Evolutionary conservation across 148 eudicot genomes (phyloP), one percentile per base, ranked within the genome.

Genomic region (Pouteria glomerata): DNA sequence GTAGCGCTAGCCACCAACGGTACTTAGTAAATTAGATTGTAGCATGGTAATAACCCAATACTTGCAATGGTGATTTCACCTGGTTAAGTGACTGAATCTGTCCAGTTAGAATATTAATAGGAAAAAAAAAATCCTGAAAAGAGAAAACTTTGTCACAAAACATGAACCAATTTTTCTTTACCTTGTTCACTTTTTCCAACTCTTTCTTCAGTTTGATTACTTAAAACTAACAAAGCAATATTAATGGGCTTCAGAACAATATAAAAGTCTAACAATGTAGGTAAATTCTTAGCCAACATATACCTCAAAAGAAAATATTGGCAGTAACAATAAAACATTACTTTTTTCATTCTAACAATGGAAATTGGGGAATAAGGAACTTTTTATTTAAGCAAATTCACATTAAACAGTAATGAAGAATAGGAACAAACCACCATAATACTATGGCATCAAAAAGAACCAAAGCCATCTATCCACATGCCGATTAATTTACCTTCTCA

Each of bases 401-500:
- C n/a, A n/a, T n/a, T n/a, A n/a, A n/a, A n/a, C n/a, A n/a, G n/a
- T n/a, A n/a, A n/a, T n/a, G n/a, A n/a, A n/a, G n/a, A n/a, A n/a
- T n/a, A n/a, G n/a, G n/a, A n/a, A n/a, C n/a, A n/a, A n/a, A n/a
- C n/a, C n/a, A n/a, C n/a, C n/a, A n/a, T 1, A 35, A 4, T 41
- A 18, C 12, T 39, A 11, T 35, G 48, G 35, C 0, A 27, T 61
- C 35, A 23, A 37, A 39, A 24, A 15, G n/a, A n/a, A n/a, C n/a
- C n/a, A n/a, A n/a, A n/a, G n/a, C n/a, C n/a, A n/a, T n/a, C n/a
- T n/a, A n/a, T n/a, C n/a, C n/a, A n/a, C n/a, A n/a, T n/a, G n/a
- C n/a, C n/a, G n/a, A n/a, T n/a, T n/a, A n/a, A 23, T 66, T n/a
- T 82, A 94, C 97, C 99, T 95, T 95, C 79, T 95, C 94, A 74